Percentiles rank a stretch among this genome's conserved stretches.
Conservation (phyloP, 352 stramenopile species). For the Phytophthora fragariaefolia region DNA sequence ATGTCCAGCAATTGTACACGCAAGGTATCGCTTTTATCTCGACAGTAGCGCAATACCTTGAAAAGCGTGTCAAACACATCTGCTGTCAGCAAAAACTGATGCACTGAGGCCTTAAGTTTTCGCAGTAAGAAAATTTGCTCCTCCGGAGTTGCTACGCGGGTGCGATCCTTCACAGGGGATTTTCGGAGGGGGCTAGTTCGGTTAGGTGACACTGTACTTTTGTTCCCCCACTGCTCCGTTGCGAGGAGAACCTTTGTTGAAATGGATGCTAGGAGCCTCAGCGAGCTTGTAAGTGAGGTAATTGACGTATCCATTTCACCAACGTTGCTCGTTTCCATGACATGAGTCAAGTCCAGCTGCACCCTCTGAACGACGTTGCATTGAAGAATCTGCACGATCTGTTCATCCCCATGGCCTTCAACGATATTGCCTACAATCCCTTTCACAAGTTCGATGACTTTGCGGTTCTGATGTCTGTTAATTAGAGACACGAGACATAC, state of each 20-base stretch:
- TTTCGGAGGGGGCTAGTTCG: slow-evolving; percentile 9
- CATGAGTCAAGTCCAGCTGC: slow-evolving; percentile 36
- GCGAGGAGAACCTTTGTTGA: slow-evolving; percentile 23
- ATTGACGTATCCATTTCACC: background rate
- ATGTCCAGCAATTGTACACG: slow-evolving; percentile 28
- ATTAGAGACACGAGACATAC: slow-evolving; percentile 58
- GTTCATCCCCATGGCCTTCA: slow-evolving; percentile 45
- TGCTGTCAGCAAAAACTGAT: slow-evolving; percentile 31
- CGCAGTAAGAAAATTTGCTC: slow-evolving; percentile 29
- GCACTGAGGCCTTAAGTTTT: slow-evolving; percentile 29
- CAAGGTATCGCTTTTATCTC: slow-evolving; percentile 10
- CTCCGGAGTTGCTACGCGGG: slow-evolving; percentile 1
- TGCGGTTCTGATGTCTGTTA: slow-evolving; percentile 31
- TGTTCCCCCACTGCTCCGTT: slow-evolving; percentile 17
- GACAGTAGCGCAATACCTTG: slow-evolving; percentile 33
- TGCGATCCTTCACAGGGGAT: slow-evolving; percentile 5
- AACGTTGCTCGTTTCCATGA: slow-evolving; percentile 13
- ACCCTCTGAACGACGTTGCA: slow-evolving; percentile 68
- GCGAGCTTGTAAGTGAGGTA: slow-evolving; percentile 21
- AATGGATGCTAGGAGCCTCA: slow-evolving; percentile 25
- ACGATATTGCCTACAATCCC: slow-evolving; percentile 54
- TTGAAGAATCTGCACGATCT: slow-evolving; percentile 64
- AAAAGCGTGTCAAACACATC: slow-evolving; percentile 55
- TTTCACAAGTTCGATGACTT: slow-evolving; percentile 64
- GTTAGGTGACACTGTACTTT: background rate